Percentiles rank a stretch among this genome's conserved stretches.
phyloP scores from a whole-genome alignment of 768 basidiomycete genomes.

The Tylopilus cervinicoccineus region DNA sequence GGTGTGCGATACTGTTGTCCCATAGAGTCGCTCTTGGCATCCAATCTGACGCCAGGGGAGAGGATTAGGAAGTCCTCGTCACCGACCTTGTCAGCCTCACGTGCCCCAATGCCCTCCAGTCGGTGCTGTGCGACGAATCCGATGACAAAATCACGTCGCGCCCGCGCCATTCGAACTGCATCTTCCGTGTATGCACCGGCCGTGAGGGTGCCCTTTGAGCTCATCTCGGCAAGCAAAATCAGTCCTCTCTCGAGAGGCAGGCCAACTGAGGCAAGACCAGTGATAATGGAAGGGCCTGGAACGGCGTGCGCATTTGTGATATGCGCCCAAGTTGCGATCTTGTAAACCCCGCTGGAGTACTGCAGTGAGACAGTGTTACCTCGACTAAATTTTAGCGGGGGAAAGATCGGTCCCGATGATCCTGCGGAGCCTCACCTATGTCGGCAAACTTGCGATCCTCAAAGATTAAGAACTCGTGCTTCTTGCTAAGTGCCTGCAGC shows the following conservation, averaged over 20 bases:
- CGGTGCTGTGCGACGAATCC: conserved; percentile 92
- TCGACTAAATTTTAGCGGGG: conserved; percentile 30
- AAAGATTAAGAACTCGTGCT: conserved; percentile 93
- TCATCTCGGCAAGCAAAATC: conserved; percentile 95
- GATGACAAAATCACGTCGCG: conserved; percentile 81
- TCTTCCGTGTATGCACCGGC: conserved; percentile 78
- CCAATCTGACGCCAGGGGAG: conserved; percentile 90
- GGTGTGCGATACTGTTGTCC: conserved; percentile 97
- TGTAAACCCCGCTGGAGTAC: conserved; percentile 89
- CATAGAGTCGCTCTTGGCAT: conserved; percentile 73
- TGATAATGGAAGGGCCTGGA: conserved; percentile 91
- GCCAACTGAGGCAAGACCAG: conserved; percentile 87
- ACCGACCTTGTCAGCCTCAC: conserved; percentile 24
- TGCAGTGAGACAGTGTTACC: conserved; percentile 96
- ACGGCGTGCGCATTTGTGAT: conserved; percentile 96
- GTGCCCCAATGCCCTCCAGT: conserved; percentile 62
- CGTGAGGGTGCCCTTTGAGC: conserved; percentile 82
- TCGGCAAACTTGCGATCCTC: conserved; percentile 99
- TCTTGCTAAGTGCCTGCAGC: conserved; percentile 64
- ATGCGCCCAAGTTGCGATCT: conserved; percentile 93
- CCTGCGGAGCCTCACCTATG: conserved; percentile 60
- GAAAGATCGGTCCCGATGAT: background rate
- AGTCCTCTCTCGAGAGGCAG: conserved; percentile 78
- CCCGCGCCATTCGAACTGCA: conserved; percentile 84
- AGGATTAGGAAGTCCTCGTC: conserved; percentile 86